phyloP scores from a whole-genome alignment of 306 rosid species.

The Pyrus betulifolia region DNA sequence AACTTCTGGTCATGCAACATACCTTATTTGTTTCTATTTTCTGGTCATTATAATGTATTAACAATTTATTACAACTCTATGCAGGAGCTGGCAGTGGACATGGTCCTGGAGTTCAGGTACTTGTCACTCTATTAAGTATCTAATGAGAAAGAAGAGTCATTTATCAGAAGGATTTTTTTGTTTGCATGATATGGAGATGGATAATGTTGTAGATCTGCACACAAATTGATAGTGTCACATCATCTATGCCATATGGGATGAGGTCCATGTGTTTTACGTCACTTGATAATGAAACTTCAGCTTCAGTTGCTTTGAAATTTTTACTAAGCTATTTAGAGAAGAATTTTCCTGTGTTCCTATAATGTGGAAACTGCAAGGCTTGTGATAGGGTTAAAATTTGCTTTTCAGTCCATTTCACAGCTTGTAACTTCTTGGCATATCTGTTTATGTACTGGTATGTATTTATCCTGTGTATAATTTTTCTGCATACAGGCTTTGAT shows the following conservation, averaged over 20 bases:
- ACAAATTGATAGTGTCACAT: not conserved
- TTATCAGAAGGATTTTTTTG: not conserved
- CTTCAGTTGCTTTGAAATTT: not conserved
- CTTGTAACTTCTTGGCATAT: not conserved
- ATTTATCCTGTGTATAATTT: not conserved
- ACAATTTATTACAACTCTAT: not conserved
- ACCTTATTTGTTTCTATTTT: not conserved
- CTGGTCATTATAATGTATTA: slow-evolving; percentile 1
- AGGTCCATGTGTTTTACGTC: not conserved
- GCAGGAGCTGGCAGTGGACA: slow-evolving; percentile 56
- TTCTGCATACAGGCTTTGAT: slow-evolving; percentile 58
- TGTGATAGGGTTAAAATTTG: not conserved
- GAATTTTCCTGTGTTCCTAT: not conserved
- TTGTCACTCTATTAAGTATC: not conserved
- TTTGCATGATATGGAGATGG: not conserved
- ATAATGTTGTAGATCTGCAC: not conserved
- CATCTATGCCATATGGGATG: not conserved
- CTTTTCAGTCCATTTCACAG: not conserved
- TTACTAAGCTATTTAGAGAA: not conserved
- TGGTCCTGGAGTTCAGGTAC: slow-evolving; percentile 89
- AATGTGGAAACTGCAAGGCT: not conserved
- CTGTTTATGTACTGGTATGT: not conserved
- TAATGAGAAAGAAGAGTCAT: not conserved
- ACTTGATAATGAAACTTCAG: not conserved
- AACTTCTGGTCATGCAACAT: slow-evolving; percentile 35